Conservation (phyloP, 805 yeast genomes). For the Zygoascus biomembranicola region DNA sequence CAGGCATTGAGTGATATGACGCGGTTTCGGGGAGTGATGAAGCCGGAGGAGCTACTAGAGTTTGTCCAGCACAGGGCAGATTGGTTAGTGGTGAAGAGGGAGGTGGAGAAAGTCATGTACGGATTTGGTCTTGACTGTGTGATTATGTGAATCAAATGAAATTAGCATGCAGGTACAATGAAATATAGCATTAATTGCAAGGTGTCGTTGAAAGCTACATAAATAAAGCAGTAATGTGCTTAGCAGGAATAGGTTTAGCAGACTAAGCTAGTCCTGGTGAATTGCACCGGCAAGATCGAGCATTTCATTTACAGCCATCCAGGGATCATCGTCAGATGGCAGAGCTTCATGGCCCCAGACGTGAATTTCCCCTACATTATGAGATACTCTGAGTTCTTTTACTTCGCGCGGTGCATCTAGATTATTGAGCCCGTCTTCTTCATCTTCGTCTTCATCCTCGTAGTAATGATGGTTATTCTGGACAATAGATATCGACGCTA, state of each 20-base stretch:
- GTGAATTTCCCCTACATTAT: slow-evolving; percentile 5
- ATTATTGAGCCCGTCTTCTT: slow-evolving; percentile 4
- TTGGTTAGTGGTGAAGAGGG: slow-evolving; percentile 67
- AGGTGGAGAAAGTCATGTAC: slow-evolving; percentile 91
- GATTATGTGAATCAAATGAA: slow-evolving; percentile 37
- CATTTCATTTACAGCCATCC: slow-evolving; percentile 21
- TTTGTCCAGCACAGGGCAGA: slow-evolving; percentile 82
- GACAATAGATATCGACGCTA: neutral
- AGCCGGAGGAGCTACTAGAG: slow-evolving; percentile 91
- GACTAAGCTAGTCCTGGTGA: neutral
- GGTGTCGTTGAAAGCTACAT: no score
- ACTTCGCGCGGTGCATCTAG: slow-evolving; percentile 1
- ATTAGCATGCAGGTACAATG: no score
- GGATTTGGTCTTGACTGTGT: slow-evolving; percentile 78
- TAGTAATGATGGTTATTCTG: slow-evolving; percentile 1
- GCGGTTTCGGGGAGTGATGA: slow-evolving; percentile 79
- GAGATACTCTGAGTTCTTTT: neutral
- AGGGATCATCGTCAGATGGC: slow-evolving; percentile 21
- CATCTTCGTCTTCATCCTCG: slow-evolving; percentile 10
- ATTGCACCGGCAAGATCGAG: slow-evolving; percentile 11
- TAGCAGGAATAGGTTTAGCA: neutral
- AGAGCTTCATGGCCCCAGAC: slow-evolving; percentile 23
- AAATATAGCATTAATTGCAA: no score
- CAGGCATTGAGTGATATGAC: slow-evolving; percentile 73
- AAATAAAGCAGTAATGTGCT: no score